Evolutionary conservation across 306 rosid genomes (phyloP), one percentile per base, ranked within the genome.

Genomic region (Cicer chorassanicum): DNA sequence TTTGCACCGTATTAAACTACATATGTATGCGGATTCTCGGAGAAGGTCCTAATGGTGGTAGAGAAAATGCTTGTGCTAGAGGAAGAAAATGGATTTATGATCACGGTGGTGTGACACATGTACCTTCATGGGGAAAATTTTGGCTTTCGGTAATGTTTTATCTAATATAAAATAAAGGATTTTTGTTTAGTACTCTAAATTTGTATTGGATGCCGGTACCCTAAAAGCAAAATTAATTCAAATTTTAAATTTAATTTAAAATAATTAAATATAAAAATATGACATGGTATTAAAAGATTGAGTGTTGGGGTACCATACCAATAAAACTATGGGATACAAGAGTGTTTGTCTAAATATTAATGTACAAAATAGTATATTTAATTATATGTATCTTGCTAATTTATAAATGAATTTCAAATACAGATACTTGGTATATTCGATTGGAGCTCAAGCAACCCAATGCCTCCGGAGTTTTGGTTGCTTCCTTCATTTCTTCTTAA

Each of bases 391-490:
- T 73, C 16, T 59, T 60, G 10, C 1, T 74, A 40, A 41, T 10
- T 18, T 64, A 24, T 24, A n/a, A 13, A 49, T 9, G 55, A 80
- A 60, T 68, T 55, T 2, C 60, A 24, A 56, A 16, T 9, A 9
- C 63, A 91, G 97, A 81, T 92, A 76, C 82, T 86, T 56, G 97
- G 97, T 7, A 56, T 92, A 53, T 83, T 80, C 70, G 91, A 88
- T 5, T 92, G 97, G 96, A 36, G 46, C 1, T 91, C 93, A 74
- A 59, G 85, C 84, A 89, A 89, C 43, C 97, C 97, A 12, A 88
- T 89, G 89, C 96, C 96, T 10, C 97, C 97, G 0, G 97, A 89
- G 53, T 92, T 89, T 81, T 92, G 96, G 96, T 82, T 89, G 29
- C 85, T 89, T 39, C 97, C 97, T 65, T 85, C 93, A 1, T 88